Base-by-base conservation (phyloP, 2,329 filamentous ascomycete species). In the Dothideomycetes sp. region DNA sequence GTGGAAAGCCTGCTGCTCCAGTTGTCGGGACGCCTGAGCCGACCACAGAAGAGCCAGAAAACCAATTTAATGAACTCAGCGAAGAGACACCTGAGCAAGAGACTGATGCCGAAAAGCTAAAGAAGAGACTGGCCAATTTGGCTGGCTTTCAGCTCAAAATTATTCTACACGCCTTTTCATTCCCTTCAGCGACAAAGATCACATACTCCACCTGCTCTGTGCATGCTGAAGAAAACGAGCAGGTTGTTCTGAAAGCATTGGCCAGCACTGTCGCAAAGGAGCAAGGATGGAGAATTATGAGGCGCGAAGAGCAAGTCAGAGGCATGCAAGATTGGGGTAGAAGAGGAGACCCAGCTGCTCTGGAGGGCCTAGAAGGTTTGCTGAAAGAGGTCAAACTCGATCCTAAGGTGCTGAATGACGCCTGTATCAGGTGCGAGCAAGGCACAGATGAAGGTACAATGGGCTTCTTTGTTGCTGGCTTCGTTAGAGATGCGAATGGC, bases 191-290 rank as follows among this genome's bases (percentile, higher is more conserved):
- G 0, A 70, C 58, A 10, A 80, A 77, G 48, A 79, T 96, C 32
- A 88, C 85, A 0, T 98, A 96, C 57, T 94, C 87, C 24, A 96
- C 91, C 0, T 98, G 91, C 57, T 96, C 89, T 0, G 66, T 94
- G 2, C 81, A 96, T 56, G 73, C 76, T 0, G 75, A 84, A 48
- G 91, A 98, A 59, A 96, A 98, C 52, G 91, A 98, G 60, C 63
- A 72, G 2, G 88, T 96, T 0, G 86, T 95, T 0, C 61, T 80
- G 41, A 70, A 73, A 34, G 82, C 85, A 1, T 65, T 96, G 29
- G 58, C 61, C 5, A 89, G 84, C 0, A 65, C 75, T 0, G 59
- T 83, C 9, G 87, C 85, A 0, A 69, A 63, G 47, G 56, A 69
- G 43, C 63, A 72, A 19, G 84, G 85, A 0, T 98, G 91, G 91